Evolutionary conservation across 2,329 filamentous ascomycete genomes (phyloP).

Genomic region (Hypoxylon rubiginosum): DNA sequence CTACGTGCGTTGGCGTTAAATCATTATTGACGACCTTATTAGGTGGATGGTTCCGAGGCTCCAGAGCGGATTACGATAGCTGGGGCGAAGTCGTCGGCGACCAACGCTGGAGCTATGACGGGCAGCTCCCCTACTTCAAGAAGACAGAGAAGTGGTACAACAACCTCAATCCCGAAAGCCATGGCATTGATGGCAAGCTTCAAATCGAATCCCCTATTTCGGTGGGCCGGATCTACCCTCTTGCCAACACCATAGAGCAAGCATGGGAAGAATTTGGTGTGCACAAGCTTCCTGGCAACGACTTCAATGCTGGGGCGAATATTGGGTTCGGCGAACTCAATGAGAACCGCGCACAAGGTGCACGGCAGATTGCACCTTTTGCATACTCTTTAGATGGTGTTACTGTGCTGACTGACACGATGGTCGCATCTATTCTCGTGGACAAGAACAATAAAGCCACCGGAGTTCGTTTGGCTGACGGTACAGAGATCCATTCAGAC

Average conservation of each 20-base stretch:
- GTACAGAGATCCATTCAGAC: constrained; percentile 18
- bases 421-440: constrained; percentile 37
- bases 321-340: constrained; percentile 46
- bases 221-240: constrained; percentile 52
- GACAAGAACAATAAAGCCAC: constrained; percentile 23
- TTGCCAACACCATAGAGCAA: constrained; percentile 46
- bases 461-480: constrained; percentile 34
- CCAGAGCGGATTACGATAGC: constrained; percentile 58
- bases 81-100: constrained; percentile 57
- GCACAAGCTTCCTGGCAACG: constrained; percentile 25
- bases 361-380: constrained; percentile 34
- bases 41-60: constrained; percentile 57
- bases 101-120: constrained; percentile 56
- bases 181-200: constrained; percentile 50
- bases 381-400: constrained; percentile 31
- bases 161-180: constrained; percentile 24
- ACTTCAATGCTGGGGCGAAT: constrained; percentile 41
- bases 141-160: constrained; percentile 50
- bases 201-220: constrained; percentile 46
- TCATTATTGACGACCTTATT: not conserved
- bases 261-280: constrained; percentile 54
- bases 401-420: constrained; percentile 35
- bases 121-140: constrained; percentile 58
- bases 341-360: constrained; percentile 37
- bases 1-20: not conserved